Evolutionary conservation across 2,329 filamentous ascomycete genomes (phyloP).

Genomic region (Akanthomyces dipterigenus): DNA sequence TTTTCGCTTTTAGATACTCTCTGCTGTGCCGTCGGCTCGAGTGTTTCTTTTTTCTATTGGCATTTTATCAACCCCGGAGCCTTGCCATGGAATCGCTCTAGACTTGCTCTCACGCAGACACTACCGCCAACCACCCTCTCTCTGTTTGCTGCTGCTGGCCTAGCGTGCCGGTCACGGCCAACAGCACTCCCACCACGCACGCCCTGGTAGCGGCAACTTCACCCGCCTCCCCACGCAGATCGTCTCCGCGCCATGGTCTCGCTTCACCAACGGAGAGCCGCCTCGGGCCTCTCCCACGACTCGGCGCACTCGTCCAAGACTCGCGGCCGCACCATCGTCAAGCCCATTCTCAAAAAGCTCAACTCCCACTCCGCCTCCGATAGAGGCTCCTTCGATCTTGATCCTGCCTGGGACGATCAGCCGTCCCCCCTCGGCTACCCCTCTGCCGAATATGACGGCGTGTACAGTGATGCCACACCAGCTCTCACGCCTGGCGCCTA

Average conservation of each 20-base stretch:
- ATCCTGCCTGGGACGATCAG: slow-evolving; percentile 54
- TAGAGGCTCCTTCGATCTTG: slow-evolving; percentile 56
- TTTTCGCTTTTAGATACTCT: neutral
- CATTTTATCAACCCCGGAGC: neutral
- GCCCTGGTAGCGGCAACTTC: neutral
- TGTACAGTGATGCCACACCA: slow-evolving; percentile 9
- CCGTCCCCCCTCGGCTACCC: slow-evolving; percentile 23
- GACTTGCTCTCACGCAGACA: neutral
- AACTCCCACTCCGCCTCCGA: slow-evolving; percentile 42
- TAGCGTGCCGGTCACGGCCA: neutral
- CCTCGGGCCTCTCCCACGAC: neutral
- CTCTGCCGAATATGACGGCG: slow-evolving; percentile 20
- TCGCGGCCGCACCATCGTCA: slow-evolving; percentile 43
- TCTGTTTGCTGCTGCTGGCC: neutral
- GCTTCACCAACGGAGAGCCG: neutral
- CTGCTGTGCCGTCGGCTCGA: neutral
- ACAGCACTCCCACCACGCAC: neutral
- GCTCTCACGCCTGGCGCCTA: slow-evolving; percentile 13
- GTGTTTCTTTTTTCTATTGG: neutral
- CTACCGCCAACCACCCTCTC: neutral
- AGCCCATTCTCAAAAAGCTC: slow-evolving; percentile 57
- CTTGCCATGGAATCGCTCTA: slow-evolving; percentile 2
- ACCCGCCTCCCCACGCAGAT: neutral
- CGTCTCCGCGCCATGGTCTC: slow-evolving; percentile 1
- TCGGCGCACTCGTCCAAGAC: slow-evolving; percentile 30